Evolutionary conservation across 768 basidiomycete genomes (phyloP).

Genomic region (Termitomyces sp.): DNA sequence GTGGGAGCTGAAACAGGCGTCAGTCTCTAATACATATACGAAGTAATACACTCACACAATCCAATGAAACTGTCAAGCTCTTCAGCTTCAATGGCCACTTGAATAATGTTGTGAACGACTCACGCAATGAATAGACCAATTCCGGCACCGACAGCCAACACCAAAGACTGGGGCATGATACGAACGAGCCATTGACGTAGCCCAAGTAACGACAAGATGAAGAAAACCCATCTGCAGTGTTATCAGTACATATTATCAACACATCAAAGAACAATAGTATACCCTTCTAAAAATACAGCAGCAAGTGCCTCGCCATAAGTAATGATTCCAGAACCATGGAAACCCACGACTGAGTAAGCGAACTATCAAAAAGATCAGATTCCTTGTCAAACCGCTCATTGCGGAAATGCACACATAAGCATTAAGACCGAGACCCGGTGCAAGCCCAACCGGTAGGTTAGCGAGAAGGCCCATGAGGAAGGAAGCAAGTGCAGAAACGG

Average conservation of each 20-base stretch:
- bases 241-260: background rate
- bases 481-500: constrained; percentile 67
- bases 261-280: constrained; percentile 11
- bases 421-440: constrained; percentile 80
- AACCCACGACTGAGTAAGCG: constrained; percentile 83
- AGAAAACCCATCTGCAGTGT: constrained; percentile 65
- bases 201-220: constrained; percentile 72
- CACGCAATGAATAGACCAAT: constrained; percentile 86
- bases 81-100: constrained; percentile 4
- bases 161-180: constrained; percentile 83
- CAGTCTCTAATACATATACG: background rate
- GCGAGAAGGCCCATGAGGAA: constrained; percentile 81
- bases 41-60: constrained; percentile 38
- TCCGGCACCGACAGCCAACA: constrained; percentile 79
- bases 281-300: constrained; percentile 88
- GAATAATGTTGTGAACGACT: constrained; percentile 21
- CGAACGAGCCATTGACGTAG: constrained; percentile 87
- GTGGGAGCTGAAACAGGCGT: constrained; percentile 36
- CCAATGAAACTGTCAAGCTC: constrained; percentile 56
- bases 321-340: constrained; percentile 69
- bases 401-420: constrained; percentile 54
- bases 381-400: background rate
- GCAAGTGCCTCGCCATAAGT: constrained; percentile 75
- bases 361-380: constrained; percentile 40
- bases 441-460: constrained; percentile 86